Evolutionary conservation across 345 rosid genomes (phyloP).

Genomic region (Boechera retrofracta): DNA sequence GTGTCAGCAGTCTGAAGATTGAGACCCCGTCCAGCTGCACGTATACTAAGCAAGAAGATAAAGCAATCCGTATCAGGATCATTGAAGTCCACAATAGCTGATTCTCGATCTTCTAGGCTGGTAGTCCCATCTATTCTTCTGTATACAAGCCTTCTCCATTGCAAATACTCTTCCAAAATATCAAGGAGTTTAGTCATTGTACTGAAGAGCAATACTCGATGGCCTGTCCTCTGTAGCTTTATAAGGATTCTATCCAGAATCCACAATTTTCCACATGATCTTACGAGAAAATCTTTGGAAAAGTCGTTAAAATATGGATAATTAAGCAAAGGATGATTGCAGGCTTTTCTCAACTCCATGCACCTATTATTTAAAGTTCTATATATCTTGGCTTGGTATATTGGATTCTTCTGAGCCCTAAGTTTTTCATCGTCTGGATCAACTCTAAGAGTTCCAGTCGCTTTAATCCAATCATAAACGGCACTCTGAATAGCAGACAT

Average conservation of each 20-base stretch:
- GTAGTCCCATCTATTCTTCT: constrained; percentile 99
- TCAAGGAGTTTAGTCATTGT: constrained; percentile 99
- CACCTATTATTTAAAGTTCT: constrained; percentile 90
- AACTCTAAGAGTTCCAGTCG: constrained; percentile 94
- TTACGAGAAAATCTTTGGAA: constrained; percentile 90
- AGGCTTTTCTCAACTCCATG: constrained; percentile 97
- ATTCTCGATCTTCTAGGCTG: constrained; percentile 98
- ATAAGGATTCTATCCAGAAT: constrained; percentile 90
- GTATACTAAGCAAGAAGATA: constrained; percentile 95
- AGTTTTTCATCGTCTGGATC: constrained; percentile 95
- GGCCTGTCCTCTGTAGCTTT: constrained; percentile 94
- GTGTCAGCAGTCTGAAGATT: constrained; percentile 99
- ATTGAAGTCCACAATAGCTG: constrained; percentile 97
- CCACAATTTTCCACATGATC: constrained; percentile 98
- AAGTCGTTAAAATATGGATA: constrained; percentile 89
- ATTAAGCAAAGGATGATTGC: constrained; percentile 98
- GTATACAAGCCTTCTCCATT: constrained; percentile 88
- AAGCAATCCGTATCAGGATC: constrained; percentile 86
- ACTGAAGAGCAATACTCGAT: constrained; percentile 96
- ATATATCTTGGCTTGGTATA: constrained; percentile 78
- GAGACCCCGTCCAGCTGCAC: constrained; percentile 99
- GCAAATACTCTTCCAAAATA: constrained; percentile 97
- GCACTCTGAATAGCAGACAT: constrained; percentile 99
- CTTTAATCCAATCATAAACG: constrained; percentile 97
- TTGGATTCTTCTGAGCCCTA: constrained; percentile 75